These are phyloP conservation scores for Pseudomonodictys pantanalensis DNA, from an alignment of 495 filamentous ascomycete genomes.

Conservation along the genomic window DNA sequence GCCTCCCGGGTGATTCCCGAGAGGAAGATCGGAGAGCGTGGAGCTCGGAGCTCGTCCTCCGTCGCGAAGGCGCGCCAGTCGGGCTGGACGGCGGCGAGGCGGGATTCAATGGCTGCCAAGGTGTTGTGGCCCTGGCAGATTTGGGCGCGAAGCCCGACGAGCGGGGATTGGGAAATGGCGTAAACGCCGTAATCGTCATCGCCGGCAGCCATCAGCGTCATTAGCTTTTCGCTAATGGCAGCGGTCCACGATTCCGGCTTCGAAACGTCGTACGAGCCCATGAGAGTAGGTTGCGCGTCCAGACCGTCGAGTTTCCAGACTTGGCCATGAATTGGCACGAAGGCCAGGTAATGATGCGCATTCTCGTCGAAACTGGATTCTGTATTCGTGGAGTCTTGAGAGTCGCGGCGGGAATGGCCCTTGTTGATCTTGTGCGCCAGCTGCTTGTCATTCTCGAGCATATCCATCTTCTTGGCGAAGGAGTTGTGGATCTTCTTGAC, in stretches of 20 bases:
- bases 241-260: constrained; percentile 47
- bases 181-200: constrained; percentile 58
- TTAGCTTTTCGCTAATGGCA: constrained; percentile 46
- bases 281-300: constrained; percentile 64
- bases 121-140: constrained; percentile 50
- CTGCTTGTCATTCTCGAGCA: constrained; percentile 73
- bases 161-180: constrained; percentile 53
- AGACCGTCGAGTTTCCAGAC: constrained; percentile 93
- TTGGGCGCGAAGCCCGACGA: constrained; percentile 43
- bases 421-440: constrained; percentile 39
- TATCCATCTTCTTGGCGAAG: constrained; percentile 75
- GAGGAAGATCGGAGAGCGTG: neutral
- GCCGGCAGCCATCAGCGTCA: constrained; percentile 14
- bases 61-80: constrained; percentile 34
- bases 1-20: constrained; percentile 1
- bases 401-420: constrained; percentile 13
- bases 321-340: constrained; percentile 68
- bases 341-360: constrained; percentile 85
- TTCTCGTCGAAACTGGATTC: constrained; percentile 43
- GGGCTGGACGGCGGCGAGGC: constrained; percentile 35
- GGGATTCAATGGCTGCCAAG: constrained; percentile 41
- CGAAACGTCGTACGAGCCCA: constrained; percentile 53
- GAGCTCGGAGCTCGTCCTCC: neutral
- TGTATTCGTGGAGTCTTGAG: constrained; percentile 14
- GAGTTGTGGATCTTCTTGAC: constrained; percentile 83